Evolutionary conservation across 352 stramenopile species (phyloP).

Genomic region (Saprolegnia parasitica): DNA sequence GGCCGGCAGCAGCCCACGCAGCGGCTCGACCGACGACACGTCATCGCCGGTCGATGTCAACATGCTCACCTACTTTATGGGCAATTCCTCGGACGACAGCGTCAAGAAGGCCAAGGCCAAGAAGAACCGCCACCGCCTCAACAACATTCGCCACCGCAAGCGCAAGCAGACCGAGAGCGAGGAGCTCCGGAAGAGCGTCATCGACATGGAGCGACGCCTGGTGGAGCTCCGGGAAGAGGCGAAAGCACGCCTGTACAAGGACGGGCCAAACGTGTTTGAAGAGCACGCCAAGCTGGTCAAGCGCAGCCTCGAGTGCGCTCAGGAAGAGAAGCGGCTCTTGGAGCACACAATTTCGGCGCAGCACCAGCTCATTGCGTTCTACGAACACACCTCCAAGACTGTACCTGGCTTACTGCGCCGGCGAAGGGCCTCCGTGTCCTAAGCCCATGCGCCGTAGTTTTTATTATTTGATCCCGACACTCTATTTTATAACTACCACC

Average conservation of each 20-base stretch:
- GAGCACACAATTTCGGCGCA: slow-evolving; percentile 19
- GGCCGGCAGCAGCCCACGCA: background rate
- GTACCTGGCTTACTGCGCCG: background rate
- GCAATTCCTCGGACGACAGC: background rate
- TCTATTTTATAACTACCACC: too few species aligned
- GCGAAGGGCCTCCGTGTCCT: slow-evolving; percentile 8
- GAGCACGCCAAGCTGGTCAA: slow-evolving; percentile 8
- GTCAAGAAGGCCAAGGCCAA: slow-evolving; percentile 3
- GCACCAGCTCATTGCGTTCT: slow-evolving; percentile 12
- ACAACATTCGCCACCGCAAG: slow-evolving; percentile 23
- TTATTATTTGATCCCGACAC: slow-evolving; percentile 7
- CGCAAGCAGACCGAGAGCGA: slow-evolving; percentile 18
- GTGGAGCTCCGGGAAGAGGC: background rate
- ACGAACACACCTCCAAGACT: background rate
- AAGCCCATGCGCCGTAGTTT: background rate
- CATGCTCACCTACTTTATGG: slow-evolving; percentile 25
- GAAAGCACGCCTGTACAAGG: background rate
- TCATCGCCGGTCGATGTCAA: slow-evolving; percentile 8
- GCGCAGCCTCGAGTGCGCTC: background rate
- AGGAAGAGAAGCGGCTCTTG: slow-evolving; percentile 7
- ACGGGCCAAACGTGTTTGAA: slow-evolving; percentile 2
- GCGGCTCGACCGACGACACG: background rate
- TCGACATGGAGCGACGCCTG: slow-evolving; percentile 4
- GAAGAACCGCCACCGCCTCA: slow-evolving; percentile 16
- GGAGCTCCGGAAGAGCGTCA: slow-evolving; percentile 5